Conservation (phyloP, 1,284 basidiomycete genomes). For the Irpex sp. region DNA sequence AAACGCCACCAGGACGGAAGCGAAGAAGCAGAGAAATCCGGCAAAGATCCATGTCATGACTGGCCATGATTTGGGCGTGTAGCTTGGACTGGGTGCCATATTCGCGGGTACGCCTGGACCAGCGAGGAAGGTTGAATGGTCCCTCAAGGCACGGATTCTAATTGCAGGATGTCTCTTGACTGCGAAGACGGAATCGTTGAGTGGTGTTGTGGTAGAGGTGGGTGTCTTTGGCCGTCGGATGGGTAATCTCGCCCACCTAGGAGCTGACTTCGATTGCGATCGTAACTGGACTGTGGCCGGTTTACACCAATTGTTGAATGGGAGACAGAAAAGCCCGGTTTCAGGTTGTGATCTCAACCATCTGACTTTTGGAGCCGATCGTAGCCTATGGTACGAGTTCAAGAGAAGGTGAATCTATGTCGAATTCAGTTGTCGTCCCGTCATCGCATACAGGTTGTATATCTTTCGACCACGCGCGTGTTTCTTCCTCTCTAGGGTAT, state of each 20-base stretch:
- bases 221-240: not conserved
- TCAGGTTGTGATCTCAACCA: not conserved
- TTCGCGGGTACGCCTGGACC: too few relatives aligned
- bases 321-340: not conserved
- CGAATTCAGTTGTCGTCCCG: not conserved
- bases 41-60: not conserved
- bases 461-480: too few relatives aligned
- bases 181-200: not conserved
- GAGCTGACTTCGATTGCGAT: not conserved
- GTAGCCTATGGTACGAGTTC: too few relatives aligned
- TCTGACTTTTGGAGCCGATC: too few relatives aligned
- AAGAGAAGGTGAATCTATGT: not conserved
- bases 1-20: not conserved
- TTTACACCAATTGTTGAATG: too few relatives aligned
- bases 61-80: not conserved
- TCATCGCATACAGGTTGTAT: too few relatives aligned
- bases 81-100: not conserved
- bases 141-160: too few relatives aligned
- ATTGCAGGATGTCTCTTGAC: too few relatives aligned
- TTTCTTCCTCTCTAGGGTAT: too few relatives aligned
- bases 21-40: not conserved
- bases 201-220: not conserved
- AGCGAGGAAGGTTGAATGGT: too few relatives aligned
- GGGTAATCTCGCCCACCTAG: not conserved
- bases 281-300: not conserved